Base-by-base conservation (phyloP, 495 filamentous ascomycete genomes). In the Hyaloscypha finlandica region DNA sequence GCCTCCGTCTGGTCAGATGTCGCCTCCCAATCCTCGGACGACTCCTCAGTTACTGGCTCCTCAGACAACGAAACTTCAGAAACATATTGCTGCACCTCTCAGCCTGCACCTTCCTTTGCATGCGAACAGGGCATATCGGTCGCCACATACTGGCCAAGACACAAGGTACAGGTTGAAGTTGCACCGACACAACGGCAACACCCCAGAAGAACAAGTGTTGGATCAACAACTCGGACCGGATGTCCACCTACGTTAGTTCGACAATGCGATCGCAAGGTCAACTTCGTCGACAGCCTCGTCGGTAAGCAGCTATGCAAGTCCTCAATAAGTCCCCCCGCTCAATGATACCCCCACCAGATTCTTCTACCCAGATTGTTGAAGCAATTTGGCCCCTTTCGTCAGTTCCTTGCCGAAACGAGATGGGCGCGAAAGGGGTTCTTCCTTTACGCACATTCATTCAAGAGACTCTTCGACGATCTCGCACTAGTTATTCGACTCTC, bases 271-370 rank as follows among this genome's bases (percentile, higher is more conserved):
- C 89, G 95, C 68, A 98, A 97, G 81, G 86, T 91, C 74, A 93
- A 89, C 77, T 99, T 98, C 76, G 95, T 99, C 80, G 94, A 97
- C 77, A 93, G 88, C 81, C 92, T 99, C 76, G 94, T 99, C 85
- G 95, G 95, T 99, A 92, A 95, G 95, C 66, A 63, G 74, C 58
- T 65, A 65, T 62, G 37, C 62, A 65, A 45, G 62, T 42, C 62
- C 66, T 51, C 39, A 60, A 68, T 59, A 65, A 69, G 68, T 71
- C 62, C 70, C 70, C 71, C 73, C 75, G 64, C 71, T 74, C 68
- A 71, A 64, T 59, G 61, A 69, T 22, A 45, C 53, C 68, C 77
- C 73, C 87, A 97, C 94, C 87, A 99, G 95, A 97, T 84, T 94
- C 94, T 72, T 94, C 94, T 57, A 94, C 95, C 53, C 92, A 97